Conservation (phyloP, 2,329 filamentous ascomycete genomes). For the Ophiostoma sp. region DNA sequence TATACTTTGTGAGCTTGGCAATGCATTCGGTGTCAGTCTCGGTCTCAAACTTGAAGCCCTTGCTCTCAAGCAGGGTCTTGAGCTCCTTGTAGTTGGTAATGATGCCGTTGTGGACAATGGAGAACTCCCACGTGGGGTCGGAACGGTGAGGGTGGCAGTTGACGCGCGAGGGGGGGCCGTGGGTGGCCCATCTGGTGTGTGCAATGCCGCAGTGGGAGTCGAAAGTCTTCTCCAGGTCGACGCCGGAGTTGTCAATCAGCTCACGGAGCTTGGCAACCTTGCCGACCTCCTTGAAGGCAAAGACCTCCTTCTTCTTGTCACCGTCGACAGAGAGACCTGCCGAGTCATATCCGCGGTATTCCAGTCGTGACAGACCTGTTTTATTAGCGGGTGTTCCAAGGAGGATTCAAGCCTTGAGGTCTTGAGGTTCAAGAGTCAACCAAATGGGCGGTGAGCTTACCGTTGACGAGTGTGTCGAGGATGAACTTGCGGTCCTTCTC, state of each 20-base stretch:
- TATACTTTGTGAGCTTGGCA: constrained; percentile 96
- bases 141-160: constrained; percentile 99
- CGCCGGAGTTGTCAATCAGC: constrained; percentile 76
- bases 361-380: constrained; percentile 83
- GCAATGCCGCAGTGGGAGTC: constrained; percentile 98
- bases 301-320: constrained; percentile 97
- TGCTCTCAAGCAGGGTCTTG: constrained; percentile 83
- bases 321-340: constrained; percentile 93
- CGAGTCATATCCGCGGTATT: constrained; percentile 98
- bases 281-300: constrained; percentile 98
- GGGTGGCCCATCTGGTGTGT: constrained; percentile 98
- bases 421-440: constrained; percentile 16
- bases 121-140: constrained; percentile 91
- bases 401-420: neutral
- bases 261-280: constrained; percentile 96
- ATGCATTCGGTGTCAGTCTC: constrained; percentile 99
- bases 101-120: constrained; percentile 98
- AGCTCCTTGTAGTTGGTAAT: constrained; percentile 99
- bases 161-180: constrained; percentile 83
- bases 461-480: constrained; percentile 92
- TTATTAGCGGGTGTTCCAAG: neutral
- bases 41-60: constrained; percentile 98
- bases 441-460: constrained; percentile 49
- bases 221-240: constrained; percentile 87
- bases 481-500: constrained; percentile 98